A percentile compares a stretch with the other conserved stretches of the same genome.
Conservation (phyloP, 2,329 filamentous ascomycete genomes). For the Fusarium protoensiforme region DNA sequence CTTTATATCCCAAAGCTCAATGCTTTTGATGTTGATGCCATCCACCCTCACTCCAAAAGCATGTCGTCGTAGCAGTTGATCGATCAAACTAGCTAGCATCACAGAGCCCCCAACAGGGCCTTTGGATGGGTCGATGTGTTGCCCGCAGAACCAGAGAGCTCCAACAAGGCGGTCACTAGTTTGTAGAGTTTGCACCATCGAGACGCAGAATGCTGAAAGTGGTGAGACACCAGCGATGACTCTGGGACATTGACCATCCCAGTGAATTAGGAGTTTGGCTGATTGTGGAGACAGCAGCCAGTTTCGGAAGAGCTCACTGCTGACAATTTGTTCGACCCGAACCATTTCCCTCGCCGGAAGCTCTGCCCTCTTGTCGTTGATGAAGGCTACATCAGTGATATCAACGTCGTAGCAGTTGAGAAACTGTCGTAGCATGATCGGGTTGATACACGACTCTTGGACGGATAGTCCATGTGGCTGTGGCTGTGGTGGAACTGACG, state of each 20-base stretch:
- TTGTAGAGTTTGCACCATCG: background rate
- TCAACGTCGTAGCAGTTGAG: background rate
- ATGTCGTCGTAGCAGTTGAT: slow-evolving; percentile 17
- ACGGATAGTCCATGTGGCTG: background rate
- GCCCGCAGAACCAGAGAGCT: background rate
- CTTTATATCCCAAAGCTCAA: background rate
- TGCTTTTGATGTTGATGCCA: background rate
- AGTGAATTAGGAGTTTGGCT: slow-evolving; percentile 2
- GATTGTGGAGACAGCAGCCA: background rate
- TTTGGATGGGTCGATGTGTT: background rate
- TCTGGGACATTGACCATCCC: background rate
- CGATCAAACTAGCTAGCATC: slow-evolving; percentile 17
- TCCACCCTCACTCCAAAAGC: slow-evolving; percentile 3
- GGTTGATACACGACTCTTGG: background rate
- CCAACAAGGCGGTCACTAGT: background rate
- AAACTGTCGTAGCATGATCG: background rate
- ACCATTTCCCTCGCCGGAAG: background rate
- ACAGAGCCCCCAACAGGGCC: background rate
- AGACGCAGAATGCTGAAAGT: background rate
- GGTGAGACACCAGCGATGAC: background rate
- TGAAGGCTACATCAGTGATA: background rate
- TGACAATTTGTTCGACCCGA: background rate
- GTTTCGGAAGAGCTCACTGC: background rate
- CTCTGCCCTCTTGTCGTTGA: background rate
- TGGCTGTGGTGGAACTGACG: background rate